Conservation (phyloP, 2,329 filamentous ascomycete species). For the Incumbomyces lentus region DNA sequence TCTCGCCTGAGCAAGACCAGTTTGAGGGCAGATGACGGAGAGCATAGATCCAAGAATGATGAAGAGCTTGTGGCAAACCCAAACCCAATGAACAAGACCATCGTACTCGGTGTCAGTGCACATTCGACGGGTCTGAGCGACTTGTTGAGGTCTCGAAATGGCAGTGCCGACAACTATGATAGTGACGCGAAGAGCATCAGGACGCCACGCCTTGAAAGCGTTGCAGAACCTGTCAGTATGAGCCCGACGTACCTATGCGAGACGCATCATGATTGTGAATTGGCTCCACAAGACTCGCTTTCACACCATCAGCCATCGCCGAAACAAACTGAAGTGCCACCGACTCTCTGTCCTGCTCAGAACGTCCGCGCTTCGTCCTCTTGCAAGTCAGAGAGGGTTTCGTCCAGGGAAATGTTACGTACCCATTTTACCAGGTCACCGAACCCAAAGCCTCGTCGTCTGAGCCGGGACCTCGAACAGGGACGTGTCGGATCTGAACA, state of each 20-base stretch:
- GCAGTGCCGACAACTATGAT: constrained; percentile 19
- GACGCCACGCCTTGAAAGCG: constrained; percentile 12
- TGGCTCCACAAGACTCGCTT: neutral
- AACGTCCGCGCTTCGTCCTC: neutral
- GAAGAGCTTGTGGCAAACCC: neutral
- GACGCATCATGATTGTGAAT: neutral
- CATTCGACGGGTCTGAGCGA: constrained; percentile 16
- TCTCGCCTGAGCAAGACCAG: constrained; percentile 15
- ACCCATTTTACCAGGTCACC: neutral
- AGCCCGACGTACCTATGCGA: constrained; percentile 8
- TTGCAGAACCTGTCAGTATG: constrained; percentile 10
- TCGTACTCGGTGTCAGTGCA: constrained; percentile 11
- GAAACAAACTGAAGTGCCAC: neutral
- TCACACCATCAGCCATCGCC: neutral
- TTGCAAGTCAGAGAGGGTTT: neutral
- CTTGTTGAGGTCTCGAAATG: constrained; percentile 15
- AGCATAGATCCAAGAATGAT: neutral
- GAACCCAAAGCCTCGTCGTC: neutral
- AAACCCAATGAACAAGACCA: neutral
- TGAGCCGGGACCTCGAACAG: neutral
- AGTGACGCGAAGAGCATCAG: constrained; percentile 21
- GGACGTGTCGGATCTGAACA: neutral
- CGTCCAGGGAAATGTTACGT: neutral
- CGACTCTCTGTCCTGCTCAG: neutral
- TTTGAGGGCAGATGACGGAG: constrained; percentile 2